Percentiles rank a stretch among this genome's conserved stretches.
phyloP scores from a whole-genome alignment of 192 early-diverging fungal species.

The Phlyctochytrium bullatum region DNA sequence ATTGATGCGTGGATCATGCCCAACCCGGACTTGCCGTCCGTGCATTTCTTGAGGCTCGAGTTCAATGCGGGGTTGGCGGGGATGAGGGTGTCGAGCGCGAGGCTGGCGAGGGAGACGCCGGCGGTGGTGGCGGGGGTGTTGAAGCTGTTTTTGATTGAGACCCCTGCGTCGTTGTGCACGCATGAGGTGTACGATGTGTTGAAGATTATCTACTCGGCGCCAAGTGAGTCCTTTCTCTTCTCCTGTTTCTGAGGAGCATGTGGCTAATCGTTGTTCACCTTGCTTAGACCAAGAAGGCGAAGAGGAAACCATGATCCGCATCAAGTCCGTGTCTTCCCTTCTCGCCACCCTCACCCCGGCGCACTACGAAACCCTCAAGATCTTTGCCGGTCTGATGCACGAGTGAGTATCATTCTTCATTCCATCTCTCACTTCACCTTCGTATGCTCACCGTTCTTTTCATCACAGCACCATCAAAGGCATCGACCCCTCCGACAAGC shows the following conservation, averaged over 20 bases:
- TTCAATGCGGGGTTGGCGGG: slow-evolving; percentile 17
- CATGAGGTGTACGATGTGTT: slow-evolving; percentile 30
- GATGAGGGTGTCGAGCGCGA: not conserved
- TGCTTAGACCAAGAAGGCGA: slow-evolving; percentile 20
- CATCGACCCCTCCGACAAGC: slow-evolving; percentile 19
- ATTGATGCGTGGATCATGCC: slow-evolving; percentile 38
- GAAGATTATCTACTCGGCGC: slow-evolving; percentile 26
- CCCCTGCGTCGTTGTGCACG: slow-evolving; percentile 22
- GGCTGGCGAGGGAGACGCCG: slow-evolving; percentile 17
- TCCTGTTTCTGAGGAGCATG: not conserved
- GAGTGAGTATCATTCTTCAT: slow-evolving; percentile 11
- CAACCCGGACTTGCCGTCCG: slow-evolving; percentile 31
- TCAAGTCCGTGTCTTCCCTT: slow-evolving; percentile 26
- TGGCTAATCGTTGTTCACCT: not conserved
- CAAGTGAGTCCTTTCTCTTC: slow-evolving; percentile 18
- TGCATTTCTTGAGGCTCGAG: slow-evolving; percentile 38
- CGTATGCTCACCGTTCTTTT: not conserved
- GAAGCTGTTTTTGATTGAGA: slow-evolving; percentile 36
- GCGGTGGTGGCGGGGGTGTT: slow-evolving; percentile 31
- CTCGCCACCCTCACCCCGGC: slow-evolving; percentile 24
- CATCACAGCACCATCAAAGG: slow-evolving; percentile 11
- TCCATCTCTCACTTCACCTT: not conserved
- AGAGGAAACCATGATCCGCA: slow-evolving; percentile 17
- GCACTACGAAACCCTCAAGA: slow-evolving; percentile 34
- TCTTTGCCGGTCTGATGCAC: slow-evolving; percentile 27